Evolutionary conservation across 2,329 filamentous ascomycete species (phyloP), one percentile per base, ranked within the genome.

Genomic region (Beauveria rudraprayagi): DNA sequence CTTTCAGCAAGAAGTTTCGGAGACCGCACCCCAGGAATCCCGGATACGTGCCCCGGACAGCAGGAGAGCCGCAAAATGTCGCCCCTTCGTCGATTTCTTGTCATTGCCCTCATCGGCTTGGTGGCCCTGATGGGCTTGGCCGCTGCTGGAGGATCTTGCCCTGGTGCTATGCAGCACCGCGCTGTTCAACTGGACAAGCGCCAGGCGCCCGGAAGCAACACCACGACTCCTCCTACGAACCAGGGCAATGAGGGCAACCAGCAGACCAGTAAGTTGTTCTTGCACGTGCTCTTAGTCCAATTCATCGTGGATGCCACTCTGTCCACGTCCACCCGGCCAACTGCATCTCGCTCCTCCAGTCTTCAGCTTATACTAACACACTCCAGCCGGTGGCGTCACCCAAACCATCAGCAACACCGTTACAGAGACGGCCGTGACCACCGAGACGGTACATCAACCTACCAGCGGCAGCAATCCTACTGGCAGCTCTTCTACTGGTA

Each of bases 101-200:
- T 61, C 58, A 48, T 61, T 37, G 68, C 70, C 0, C 67, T 71
- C 7, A 71, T 71, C 3, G 70, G 70, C 2, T 79, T 80, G 62
- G 71, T 73, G 8, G 77, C 78, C 1, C 78, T 77, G 0, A 63
- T 79, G 17, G 58, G 58, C 34, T 16, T 61, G 34, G 58, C 58
- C 11, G 51, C 43, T 43, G 58, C 58, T 30, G 30, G 58, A 5
- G 51, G 51, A 22, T 44, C 58, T 10, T 61, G 58, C 44, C 34
- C 41, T 5, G 26, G 51, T 48, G 58, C 51, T 50, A n/a, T 41
- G 8, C 51, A 50, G 43, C 51, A 61, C 46, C 55, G 17, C 22
- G 30, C 8, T 17, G 43, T 43, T n/a, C 43, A 55, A n/a, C 22
- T 61, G 11, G 58, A 41, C 17, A 61, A 61, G 58, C 58, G 58